Base-by-base conservation (phyloP, 2,329 filamentous ascomycete genomes). In the Penicillium sclerotigenum region DNA sequence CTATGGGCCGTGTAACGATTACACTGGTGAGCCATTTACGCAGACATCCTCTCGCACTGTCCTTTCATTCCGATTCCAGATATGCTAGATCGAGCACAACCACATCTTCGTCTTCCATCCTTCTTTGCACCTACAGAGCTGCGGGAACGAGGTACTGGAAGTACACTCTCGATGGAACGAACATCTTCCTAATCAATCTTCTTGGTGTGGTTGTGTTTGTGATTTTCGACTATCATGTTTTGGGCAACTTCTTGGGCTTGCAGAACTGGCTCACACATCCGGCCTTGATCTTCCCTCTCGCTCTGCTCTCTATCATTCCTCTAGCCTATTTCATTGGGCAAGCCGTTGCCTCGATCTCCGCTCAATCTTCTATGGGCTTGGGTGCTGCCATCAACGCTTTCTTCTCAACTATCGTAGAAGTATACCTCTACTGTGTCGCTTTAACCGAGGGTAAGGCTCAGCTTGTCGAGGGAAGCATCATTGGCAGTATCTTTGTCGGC, bases 251-350 rank as follows among this genome's bases (percentile, higher is more conserved):
- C 4, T 75, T 97, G 34, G 83, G 87, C 20, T 64, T 95, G 24
- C 78, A 94, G 26, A 85, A 81, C 59, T 84, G 86, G 71, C 75
- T 97, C 63, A 96, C 93, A 0, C 87, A 89, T 26, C 87, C 91
- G 0, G 91, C 90, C 9, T 87, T 97, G 64, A 82, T 97, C 48
- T 99, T 99, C 72, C 81, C 87, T 0, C 83, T 92, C 4, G 90
- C 88, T 4, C 76, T 99, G 14, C 79, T 96, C 57, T 97, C 94
- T 42, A 95, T 99, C 71, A 97, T 99, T 47, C 94, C 94, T 3
- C 77, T 99, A 52, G 94, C 94, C 14, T 99, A 99, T 76, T 99
- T 99, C 73, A 99, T 99, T 64, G 94, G 94, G 1, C 94, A 99
- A 76, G 94, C 94, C 36, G 94, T 99, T 43, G 94, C 94, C 2